A percentile compares a stretch with the other conserved stretches of the same genome.
Conservation (phyloP, 2,329 filamentous ascomycete species). For the Thielaviopsis musarum region DNA sequence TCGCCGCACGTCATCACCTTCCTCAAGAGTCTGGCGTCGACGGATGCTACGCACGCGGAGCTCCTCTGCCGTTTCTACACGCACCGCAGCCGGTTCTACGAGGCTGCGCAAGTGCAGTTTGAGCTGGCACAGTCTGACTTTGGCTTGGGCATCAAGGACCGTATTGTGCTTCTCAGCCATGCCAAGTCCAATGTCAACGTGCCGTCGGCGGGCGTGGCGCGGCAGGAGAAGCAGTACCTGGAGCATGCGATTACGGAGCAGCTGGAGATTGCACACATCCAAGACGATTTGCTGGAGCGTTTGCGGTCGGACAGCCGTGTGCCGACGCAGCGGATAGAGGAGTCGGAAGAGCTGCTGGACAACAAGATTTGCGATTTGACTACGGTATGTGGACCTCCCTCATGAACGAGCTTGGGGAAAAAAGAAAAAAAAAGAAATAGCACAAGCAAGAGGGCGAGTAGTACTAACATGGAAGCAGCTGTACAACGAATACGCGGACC, state of each 20-base stretch:
- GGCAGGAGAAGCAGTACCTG: slow-evolving; percentile 69
- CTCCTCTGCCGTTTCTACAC: slow-evolving; percentile 87
- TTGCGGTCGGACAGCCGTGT: slow-evolving; percentile 59
- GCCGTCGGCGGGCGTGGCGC: slow-evolving; percentile 55
- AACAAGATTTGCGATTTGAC: slow-evolving; percentile 63
- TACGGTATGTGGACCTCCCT: slow-evolving; percentile 59
- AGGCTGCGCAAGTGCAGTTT: slow-evolving; percentile 75
- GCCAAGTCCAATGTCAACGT: slow-evolving; percentile 89
- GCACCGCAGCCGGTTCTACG: slow-evolving; percentile 65
- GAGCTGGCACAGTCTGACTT: slow-evolving; percentile 75
- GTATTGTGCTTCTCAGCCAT: slow-evolving; percentile 76
- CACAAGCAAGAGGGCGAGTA: too few relatives aligned
- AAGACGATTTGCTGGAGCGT: slow-evolving; percentile 75
- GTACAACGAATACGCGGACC: slow-evolving; percentile 85
- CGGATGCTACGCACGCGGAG: slow-evolving; percentile 65
- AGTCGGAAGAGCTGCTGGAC: slow-evolving; percentile 53
- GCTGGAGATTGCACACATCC: slow-evolving; percentile 85
- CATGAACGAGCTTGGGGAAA: background rate
- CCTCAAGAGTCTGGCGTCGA: slow-evolving; percentile 56
- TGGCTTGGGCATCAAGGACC: slow-evolving; percentile 57
- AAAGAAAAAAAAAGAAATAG: background rate
- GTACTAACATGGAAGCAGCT: slow-evolving; percentile 35
- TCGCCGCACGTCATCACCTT: slow-evolving; percentile 79
- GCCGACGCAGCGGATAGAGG: slow-evolving; percentile 39
- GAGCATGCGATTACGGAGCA: slow-evolving; percentile 72